phyloP scores from a whole-genome alignment of 352 stramenopile species.

The Phytophthora capsici region DNA sequence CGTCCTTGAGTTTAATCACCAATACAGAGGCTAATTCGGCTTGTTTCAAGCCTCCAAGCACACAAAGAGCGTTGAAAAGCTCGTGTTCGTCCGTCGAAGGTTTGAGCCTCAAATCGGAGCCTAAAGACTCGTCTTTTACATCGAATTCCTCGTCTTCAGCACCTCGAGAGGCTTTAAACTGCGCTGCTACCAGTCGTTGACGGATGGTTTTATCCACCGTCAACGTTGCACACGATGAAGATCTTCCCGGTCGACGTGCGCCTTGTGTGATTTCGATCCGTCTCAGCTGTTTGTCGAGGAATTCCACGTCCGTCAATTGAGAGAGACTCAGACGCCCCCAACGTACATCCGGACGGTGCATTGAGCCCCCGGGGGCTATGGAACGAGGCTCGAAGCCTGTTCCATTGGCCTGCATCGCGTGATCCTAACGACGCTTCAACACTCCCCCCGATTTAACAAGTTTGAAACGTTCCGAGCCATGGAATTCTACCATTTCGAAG shows the following conservation, averaged over 20 bases:
- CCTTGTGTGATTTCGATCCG: conserved; percentile 57
- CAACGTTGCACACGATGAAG: neutral
- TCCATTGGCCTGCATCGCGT: conserved; percentile 26
- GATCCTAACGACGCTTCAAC: conserved; percentile 30
- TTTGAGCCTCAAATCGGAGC: neutral
- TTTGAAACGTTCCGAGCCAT: conserved; percentile 3
- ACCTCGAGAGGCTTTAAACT: conserved; percentile 26
- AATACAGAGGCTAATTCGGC: conserved; percentile 50
- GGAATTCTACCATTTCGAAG: conserved; percentile 20
- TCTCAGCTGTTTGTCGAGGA: conserved; percentile 69
- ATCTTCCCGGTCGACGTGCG: conserved; percentile 28
- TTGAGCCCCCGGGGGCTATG: neutral
- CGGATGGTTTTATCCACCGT: conserved; percentile 31
- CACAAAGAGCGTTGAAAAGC: conserved; percentile 52
- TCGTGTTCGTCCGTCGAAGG: conserved; percentile 34
- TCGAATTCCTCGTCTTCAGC: conserved; percentile 40
- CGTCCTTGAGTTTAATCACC: conserved; percentile 53
- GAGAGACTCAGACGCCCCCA: conserved; percentile 72
- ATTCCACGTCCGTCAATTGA: conserved; percentile 72
- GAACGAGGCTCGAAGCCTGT: conserved; percentile 37
- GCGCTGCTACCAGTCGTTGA: conserved; percentile 26
- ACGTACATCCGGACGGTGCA: conserved; percentile 56
- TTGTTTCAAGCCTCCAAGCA: conserved; percentile 59
- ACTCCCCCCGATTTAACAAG: conserved; percentile 10
- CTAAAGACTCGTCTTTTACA: conserved; percentile 16